phyloP scores from a whole-genome alignment of 129 eudicot species.

The Mikania micrantha region DNA sequence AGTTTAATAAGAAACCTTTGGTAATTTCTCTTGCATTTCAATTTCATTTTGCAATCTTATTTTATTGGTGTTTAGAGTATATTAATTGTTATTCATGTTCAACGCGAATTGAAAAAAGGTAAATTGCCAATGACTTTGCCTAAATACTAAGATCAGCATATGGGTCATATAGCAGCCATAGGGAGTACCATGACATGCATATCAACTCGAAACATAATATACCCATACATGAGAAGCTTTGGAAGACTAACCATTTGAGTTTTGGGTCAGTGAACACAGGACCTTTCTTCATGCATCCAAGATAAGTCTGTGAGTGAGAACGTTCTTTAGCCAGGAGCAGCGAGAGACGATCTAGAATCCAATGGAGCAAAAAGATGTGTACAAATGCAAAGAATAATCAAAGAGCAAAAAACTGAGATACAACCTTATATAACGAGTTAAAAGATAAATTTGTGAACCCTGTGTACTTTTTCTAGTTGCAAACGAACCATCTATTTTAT shows the following conservation, averaged over 20 bases:
- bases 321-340: slow-evolving; percentile 66
- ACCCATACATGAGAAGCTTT: not conserved
- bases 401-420: not conserved
- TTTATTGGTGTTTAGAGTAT: too few species aligned
- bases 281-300: slow-evolving; percentile 83
- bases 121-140: not conserved
- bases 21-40: too few species aligned
- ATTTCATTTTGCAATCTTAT: too few species aligned
- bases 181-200: not conserved
- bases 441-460: not conserved
- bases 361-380: not conserved
- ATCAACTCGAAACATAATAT: not conserved
- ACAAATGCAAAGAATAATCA: not conserved
- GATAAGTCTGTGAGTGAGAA: slow-evolving; percentile 49
- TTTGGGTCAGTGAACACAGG: slow-evolving; percentile 66
- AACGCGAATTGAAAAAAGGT: not conserved
- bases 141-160: not conserved
- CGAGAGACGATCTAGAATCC: slow-evolving; percentile 50
- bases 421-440: not conserved
- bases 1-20: too few species aligned
- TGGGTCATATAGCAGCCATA: not conserved
- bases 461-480: not conserved
- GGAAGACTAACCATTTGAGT: slow-evolving; percentile 44
- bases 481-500: not conserved
- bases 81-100: too few species aligned